Base-by-base conservation (phyloP, 2,329 filamentous ascomycete species). In the Ceratocystiopsis sp. region DNA sequence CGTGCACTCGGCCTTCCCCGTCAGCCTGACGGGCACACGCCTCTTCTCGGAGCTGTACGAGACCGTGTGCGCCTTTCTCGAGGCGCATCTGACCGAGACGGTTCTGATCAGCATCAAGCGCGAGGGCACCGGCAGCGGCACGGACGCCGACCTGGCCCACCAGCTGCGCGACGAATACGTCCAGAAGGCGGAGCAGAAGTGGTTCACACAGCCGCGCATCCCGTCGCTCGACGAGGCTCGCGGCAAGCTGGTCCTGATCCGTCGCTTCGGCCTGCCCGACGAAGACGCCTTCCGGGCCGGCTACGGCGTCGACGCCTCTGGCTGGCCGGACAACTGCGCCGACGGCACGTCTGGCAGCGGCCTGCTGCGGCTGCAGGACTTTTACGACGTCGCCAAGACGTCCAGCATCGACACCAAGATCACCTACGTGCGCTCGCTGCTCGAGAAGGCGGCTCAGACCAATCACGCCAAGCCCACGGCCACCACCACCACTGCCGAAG, bases 31-130 rank as follows among this genome's bases (percentile, higher is more conserved):
- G 0, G 85, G 85, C 3, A 73, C 68, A 51, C 93, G 86, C 59
- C 91, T 83, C 58, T 80, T 96, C 54, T 71, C 72, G 45, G 75
- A 79, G 42, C 64, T 96, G 46, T 68, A 93, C 46, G 65, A 74
- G 19, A 74, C 77, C 37, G 67, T 86, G 41, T 78, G 85, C 59
- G 61, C 66, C 16, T 96, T 95, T 60, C 71, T 96, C 14, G 71
- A 81, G 29, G 63, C 69, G 21, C 80, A 95, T 57, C 81, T 84
- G 0, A 76, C 72, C 46, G 91, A 98, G 63, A 80, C 81, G 0
- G 64, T 98, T 47, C 75, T 96, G 52, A 71, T 96, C 60, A 87
- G 80, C 44, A 57, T 98, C 52, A 98, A 98, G 65, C 79, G 86
- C 47, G 91, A 98, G 63, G 91, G 91, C 17, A 73, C 81, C 0